Evolutionary conservation across 176 grass and related monocot genomes (phyloP).

Genomic region (Hyparrhenia diplandra): DNA sequence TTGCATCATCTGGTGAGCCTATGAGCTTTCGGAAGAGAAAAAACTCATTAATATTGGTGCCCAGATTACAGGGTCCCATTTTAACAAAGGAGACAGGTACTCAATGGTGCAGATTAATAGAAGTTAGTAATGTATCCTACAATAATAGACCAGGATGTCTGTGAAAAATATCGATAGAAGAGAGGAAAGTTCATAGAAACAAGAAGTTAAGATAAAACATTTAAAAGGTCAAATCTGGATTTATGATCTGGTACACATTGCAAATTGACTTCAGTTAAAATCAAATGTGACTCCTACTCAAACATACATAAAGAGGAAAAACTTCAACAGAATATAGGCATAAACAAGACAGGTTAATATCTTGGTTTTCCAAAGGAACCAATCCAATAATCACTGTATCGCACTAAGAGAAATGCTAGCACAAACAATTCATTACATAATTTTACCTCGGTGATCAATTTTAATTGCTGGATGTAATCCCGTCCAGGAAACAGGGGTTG

Average conservation of each 20-base stretch:
- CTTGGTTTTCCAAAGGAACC: not conserved
- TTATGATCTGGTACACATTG: not conserved
- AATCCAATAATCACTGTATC: not conserved
- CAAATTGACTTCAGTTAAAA: not conserved
- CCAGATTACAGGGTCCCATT: not conserved
- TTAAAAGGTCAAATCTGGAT: not conserved
- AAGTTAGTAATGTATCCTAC: not conserved
- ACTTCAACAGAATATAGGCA: not conserved
- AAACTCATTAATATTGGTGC: constrained; percentile 15
- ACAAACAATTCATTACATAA: constrained; percentile 5
- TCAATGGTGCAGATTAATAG: not conserved
- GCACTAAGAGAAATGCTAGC: not conserved
- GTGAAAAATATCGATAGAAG: not conserved
- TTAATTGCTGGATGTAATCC: constrained; percentile 92
- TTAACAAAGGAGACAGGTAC: not conserved
- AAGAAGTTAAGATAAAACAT: not conserved
- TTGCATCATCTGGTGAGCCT: constrained; percentile 91
- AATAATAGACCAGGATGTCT: not conserved
- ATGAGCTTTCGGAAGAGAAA: constrained; percentile 64
- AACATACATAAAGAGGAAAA: not conserved
- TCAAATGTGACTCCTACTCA: not conserved
- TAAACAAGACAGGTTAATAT: not conserved
- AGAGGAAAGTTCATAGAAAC: constrained; percentile 12
- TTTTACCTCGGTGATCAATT: constrained; percentile 85
- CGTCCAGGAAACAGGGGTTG: constrained; percentile 90